phyloP scores from a whole-genome alignment of 495 filamentous ascomycete species.

The Cladorrhinum samala region DNA sequence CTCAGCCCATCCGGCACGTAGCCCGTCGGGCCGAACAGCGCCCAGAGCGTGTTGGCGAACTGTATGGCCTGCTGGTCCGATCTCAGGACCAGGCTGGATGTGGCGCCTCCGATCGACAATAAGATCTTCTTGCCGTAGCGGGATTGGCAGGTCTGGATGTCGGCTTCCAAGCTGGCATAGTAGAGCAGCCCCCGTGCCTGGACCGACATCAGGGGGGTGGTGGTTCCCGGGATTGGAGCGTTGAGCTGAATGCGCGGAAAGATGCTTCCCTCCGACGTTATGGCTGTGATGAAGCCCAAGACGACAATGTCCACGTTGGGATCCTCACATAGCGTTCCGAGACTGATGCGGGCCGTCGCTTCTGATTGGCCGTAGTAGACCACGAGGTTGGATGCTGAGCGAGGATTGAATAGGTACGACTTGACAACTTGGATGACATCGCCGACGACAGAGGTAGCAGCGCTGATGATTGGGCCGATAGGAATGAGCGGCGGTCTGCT shows the following conservation, averaged over 20 bases:
- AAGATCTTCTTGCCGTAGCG: conserved; percentile 54
- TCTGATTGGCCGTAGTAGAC: conserved; percentile 13
- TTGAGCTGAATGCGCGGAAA: conserved; percentile 12
- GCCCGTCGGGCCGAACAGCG: conserved; percentile 50
- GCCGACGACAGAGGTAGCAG: neutral
- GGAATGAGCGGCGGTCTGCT: neutral
- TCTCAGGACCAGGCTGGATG: conserved; percentile 40
- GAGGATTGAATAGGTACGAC: conserved; percentile 13
- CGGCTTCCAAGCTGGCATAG: conserved; percentile 17
- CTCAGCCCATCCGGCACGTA: conserved; percentile 20
- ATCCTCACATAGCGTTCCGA: conserved; percentile 12
- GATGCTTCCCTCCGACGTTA: neutral
- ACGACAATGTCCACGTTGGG: conserved; percentile 19
- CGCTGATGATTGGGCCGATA: neutral
- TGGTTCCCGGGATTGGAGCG: neutral
- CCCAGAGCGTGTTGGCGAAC: conserved; percentile 56
- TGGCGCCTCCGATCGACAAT: conserved; percentile 55
- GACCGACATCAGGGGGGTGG: conserved; percentile 3
- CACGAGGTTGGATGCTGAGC: conserved; percentile 6
- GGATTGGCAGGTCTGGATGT: conserved; percentile 55
- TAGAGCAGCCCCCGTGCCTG: conserved; percentile 8
- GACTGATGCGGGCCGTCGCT: neutral
- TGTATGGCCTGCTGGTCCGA: conserved; percentile 42
- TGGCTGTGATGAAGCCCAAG: conserved; percentile 15
- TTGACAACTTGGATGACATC: neutral